Base-by-base conservation (phyloP, 306 rosid species). In the Ormosia semicastrata region DNA sequence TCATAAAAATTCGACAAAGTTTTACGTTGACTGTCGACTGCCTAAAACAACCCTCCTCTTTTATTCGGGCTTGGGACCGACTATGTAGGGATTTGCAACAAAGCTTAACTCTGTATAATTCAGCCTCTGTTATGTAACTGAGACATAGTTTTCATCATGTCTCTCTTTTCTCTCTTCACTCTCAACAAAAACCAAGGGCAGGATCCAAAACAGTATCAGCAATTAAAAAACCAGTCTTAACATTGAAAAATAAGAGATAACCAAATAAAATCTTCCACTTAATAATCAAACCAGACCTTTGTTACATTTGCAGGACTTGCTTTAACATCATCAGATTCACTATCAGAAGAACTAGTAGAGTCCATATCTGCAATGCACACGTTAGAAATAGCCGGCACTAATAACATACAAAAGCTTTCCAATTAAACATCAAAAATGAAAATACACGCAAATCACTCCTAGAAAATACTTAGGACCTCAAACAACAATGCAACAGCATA, bases 261-360 rank as follows among this genome's bases (percentile, higher is more conserved):
- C 43, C 8, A 82, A 59, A 43, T 17, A 29, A 33, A 57, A 53
- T 73, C 34, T 44, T 53, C 70, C 32, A n/a, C 49, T 75, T 8
- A 41, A 15, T 54, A 67, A 70, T 73, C 64, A 67, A 60, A 80
- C 39, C 82, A 78, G 37, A 91, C 94, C 93, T 88, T 85, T 12
- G 82, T 49, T 8, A 10, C 82, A 84, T 83, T 86, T 57, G 62
- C 88, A 77, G 76, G 90, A 77, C 86, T 72, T 81, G 85, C 82
- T 84, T 88, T 85, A 46, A 41, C 89, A 76, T 84, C 86, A 63
- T 81, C 85, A 14, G 90, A 76, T 65, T 89, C 97, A 74, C 88
- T 89, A 63, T 84, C 97, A 73, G 87, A 87, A 84, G 90, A 87
- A 83, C 81, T 73, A 41, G 89, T 82, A 73, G 97, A 89, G 78